Evolutionary conservation across 2,329 filamentous ascomycete species (phyloP), one percentile per base, ranked within the genome.

Genomic region (Drechslerella dactyloides): DNA sequence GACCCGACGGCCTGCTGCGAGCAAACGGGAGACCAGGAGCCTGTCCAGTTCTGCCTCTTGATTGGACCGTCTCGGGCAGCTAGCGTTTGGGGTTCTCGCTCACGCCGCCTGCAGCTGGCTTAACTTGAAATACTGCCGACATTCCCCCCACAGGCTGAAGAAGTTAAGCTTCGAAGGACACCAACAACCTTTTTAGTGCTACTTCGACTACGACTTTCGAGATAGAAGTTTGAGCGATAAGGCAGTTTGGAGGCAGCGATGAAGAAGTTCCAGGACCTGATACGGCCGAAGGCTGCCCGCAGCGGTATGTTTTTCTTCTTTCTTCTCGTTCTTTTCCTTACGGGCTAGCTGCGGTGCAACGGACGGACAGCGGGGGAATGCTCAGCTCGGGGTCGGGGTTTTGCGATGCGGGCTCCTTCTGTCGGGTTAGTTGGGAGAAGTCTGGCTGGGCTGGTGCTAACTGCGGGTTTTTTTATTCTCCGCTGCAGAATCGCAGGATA

Each of bases 191-290:
- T 48, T 33, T 27, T 27, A 19, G 11, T 42, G 33, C 19, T 11
- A 10, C 5, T 6, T 19, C 6, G 11, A 21, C 44, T 19, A 15
- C 44, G 44, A 17, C 11, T 15, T 48, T 48, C 40, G 15, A 4
- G n/a, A 8, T 44, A 44, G 40, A 10, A 53, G 4, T n/a, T n/a
- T n/a, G n/a, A n/a, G n/a, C n/a, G n/a, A n/a, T n/a, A n/a, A n/a
- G n/a, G n/a, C n/a, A n/a, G n/a, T n/a, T n/a, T n/a, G n/a, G 17
- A 15, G 8, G 37, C 46, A 17, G 17, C 46, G n/a, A 66, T 72
- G 68, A 72, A 72, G 68, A 72, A 72, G 51, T 65, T 72, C 33
- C 55, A 50, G 23, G 68, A 60, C 13, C 60, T 72, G 52, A 65
- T 72, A 59, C 68, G 68, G 46, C 68, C 68, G 30, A 72, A 72